A percentile compares a stretch with the other conserved stretches of the same genome.
phyloP scores from a whole-genome alignment of 2,329 filamentous ascomycete genomes.

The Boeremia lycopersici region DNA sequence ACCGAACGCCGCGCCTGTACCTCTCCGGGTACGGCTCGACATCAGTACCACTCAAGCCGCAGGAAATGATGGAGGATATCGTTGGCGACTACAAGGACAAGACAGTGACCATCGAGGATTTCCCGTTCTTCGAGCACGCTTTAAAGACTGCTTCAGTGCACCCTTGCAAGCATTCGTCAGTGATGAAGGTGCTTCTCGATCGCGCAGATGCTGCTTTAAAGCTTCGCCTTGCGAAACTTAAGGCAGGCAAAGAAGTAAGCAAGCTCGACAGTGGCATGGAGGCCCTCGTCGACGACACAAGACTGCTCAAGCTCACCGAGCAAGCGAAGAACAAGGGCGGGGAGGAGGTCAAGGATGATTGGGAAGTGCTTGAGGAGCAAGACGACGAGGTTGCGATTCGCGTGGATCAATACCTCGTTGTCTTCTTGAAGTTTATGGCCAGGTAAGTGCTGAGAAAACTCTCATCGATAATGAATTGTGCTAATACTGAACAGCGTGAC shows the following conservation, averaged over 20 bases:
- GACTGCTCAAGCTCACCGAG: constrained; percentile 64
- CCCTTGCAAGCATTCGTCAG: constrained; percentile 94
- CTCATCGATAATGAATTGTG: constrained; percentile 55
- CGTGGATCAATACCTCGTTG: constrained; percentile 87
- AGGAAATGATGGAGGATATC: constrained; percentile 95
- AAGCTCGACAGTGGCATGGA: constrained; percentile 71
- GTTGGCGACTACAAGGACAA: constrained; percentile 98
- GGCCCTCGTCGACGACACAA: constrained; percentile 82
- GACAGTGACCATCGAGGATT: constrained; percentile 97
- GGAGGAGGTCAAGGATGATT: constrained; percentile 57
- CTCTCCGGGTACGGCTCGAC: constrained; percentile 85
- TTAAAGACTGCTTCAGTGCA: constrained; percentile 97
- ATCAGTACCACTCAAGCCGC: constrained; percentile 80
- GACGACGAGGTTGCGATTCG: constrained; percentile 81
- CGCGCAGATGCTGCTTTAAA: constrained; percentile 93
- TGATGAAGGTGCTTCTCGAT: constrained; percentile 97
- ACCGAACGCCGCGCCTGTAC: constrained; percentile 93
- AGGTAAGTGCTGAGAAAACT: constrained; percentile 36
- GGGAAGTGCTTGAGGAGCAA: constrained; percentile 64
- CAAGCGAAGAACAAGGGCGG: constrained; percentile 52
- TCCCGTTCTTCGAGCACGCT: constrained; percentile 88
- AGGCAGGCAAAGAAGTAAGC: constrained; percentile 62
- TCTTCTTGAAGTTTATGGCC: constrained; percentile 79
- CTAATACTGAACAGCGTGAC: constrained; percentile 77
- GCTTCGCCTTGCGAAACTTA: constrained; percentile 81